These are phyloP conservation scores for Daedaleopsis nitida DNA, from an alignment of 768 basidiomycete species.

Conservation along the genomic window DNA sequence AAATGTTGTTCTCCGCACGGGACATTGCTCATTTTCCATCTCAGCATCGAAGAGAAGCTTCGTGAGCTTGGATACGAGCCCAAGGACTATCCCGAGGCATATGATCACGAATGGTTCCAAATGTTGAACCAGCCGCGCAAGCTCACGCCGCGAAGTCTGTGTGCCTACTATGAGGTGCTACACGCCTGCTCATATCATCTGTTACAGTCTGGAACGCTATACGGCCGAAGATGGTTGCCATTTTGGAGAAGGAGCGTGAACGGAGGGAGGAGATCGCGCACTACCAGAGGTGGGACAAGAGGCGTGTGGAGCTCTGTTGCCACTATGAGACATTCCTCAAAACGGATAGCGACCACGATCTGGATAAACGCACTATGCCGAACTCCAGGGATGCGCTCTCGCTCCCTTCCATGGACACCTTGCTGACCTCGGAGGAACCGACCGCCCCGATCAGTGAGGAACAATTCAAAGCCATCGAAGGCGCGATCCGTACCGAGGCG, in stretches of 20 bases:
- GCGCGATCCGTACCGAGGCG: neutral
- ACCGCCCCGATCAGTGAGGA: neutral
- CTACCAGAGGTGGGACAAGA: neutral
- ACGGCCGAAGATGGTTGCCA: conserved; percentile 1
- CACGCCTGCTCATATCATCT: neutral
- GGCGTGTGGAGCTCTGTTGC: neutral
- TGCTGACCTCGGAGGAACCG: neutral
- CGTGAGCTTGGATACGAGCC: neutral
- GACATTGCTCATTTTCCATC: too few relatives aligned
- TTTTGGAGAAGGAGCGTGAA: neutral
- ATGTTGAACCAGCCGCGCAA: neutral
- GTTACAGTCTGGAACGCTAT: conserved; percentile 7
- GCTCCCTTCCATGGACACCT: neutral
- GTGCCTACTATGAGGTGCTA: neutral
- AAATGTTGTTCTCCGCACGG: neutral
- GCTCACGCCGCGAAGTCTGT: neutral
- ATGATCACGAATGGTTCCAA: neutral
- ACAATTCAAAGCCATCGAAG: neutral
- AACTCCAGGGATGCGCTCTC: neutral
- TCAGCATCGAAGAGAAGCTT: neutral
- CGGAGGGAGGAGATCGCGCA: neutral
- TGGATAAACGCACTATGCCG: conserved; percentile 4
- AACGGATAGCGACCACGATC: neutral
- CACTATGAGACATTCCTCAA: neutral
- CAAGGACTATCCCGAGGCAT: neutral